Conservation (phyloP, 768 basidiomycete genomes). For the Paxillus involutus region DNA sequence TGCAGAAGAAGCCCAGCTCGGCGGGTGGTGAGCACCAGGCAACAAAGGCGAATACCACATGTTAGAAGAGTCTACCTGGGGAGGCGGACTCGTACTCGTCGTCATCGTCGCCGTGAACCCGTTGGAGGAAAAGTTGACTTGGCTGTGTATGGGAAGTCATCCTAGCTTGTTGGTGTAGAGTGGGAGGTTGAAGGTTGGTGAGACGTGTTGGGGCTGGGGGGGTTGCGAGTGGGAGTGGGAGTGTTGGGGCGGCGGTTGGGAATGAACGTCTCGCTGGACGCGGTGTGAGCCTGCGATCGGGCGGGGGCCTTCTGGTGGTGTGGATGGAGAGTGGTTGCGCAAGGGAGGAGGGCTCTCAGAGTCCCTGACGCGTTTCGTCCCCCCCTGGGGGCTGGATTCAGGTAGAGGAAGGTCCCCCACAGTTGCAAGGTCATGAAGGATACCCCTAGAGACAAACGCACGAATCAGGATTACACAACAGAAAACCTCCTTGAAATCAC, state of each 20-base stretch:
- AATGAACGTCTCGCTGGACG: constrained; percentile 25
- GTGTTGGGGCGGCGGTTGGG: constrained; percentile 13
- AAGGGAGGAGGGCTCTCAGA: constrained; percentile 47
- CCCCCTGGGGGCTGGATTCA: constrained; percentile 46
- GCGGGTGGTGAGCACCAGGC: background rate
- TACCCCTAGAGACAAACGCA: constrained; percentile 48
- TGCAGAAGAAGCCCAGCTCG: background rate
- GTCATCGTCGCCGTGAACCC: background rate
- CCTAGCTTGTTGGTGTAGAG: constrained; percentile 60
- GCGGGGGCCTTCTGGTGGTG: constrained; percentile 20
- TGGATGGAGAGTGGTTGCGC: constrained; percentile 1
- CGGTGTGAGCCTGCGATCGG: constrained; percentile 36
- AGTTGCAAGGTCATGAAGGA: constrained; percentile 69
- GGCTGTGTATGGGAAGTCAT: constrained; percentile 46
- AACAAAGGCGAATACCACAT: constrained; percentile 23
- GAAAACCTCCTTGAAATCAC: background rate
- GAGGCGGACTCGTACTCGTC: no score
- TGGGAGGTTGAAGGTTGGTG: constrained; percentile 40
- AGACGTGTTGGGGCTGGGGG: constrained; percentile 13
- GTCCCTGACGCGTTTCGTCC: constrained; percentile 64
- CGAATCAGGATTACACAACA: background rate
- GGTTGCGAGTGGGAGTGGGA: background rate
- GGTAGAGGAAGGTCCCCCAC: constrained; percentile 73
- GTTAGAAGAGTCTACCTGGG: constrained; percentile 1
- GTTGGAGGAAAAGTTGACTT: constrained; percentile 13